Base-by-base conservation (phyloP, 202 grass and related monocot species). In the Musa balbisiana region DNA sequence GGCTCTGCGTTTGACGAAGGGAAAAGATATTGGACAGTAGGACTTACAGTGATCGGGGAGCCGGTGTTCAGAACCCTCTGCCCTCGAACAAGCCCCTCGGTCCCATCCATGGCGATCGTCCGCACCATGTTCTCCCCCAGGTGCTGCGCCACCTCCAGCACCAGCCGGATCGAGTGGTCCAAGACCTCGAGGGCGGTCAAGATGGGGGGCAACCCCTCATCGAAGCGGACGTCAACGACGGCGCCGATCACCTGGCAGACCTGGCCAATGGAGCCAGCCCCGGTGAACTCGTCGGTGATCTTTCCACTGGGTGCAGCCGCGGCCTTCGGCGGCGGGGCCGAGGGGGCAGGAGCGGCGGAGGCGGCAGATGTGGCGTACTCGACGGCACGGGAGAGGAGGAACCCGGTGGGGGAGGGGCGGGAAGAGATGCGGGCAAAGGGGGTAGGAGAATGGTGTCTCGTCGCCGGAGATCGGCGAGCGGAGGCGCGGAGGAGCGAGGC, bases 121-220 rank as follows among this genome's bases (percentile, higher is more conserved):
- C 92, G 81, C 68, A 96, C 89, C 85, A 96, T 89, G 51, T 88
- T 96, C 87, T 96, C 92, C 29, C 92, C 92, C 24, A 96, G 83
- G 64, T 96, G 92, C 89, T 96, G 92, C 24, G 92, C 92, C n/a
- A 96, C 92, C 87, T 96, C 92, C 67, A 96, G 92, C 5, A 96
- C 92, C 69, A 96, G 85, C 26, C 92, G 89, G 76, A 96, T 96
- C 67, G 86, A 89, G 76, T 96, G 78, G 80, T 96, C 92, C 79
- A 96, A 78, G 77, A 96, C 92, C 87, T 96, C 92, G 1, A 96
- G 89, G 20, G 92, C 92, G 0, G 89, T 96, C 60, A 92, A 78
- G 87, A 92, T 96, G 73, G 92, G 92, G 55, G 92, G 92, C 64
- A 96, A 79, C 6, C 89, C 89, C 72, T 92, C 89, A 50, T 96